phyloP scores from a whole-genome alignment of 176 grass and related monocot species.

The Carex pumila region DNA sequence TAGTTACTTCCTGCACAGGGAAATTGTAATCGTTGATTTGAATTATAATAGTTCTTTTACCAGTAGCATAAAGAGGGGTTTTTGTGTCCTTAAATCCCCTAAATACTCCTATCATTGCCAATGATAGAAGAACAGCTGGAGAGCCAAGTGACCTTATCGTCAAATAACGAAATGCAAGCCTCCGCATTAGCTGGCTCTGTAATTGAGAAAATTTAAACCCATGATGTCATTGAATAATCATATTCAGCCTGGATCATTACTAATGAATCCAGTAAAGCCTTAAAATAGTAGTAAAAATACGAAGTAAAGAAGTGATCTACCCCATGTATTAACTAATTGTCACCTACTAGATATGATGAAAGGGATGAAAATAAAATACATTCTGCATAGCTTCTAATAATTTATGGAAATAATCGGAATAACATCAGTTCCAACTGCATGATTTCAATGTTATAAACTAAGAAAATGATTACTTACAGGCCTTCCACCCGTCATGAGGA shows the following conservation, averaged over 20 bases:
- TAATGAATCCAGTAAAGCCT: not conserved
- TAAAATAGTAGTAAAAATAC: not conserved
- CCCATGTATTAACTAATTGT: not conserved
- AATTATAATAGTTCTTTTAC: conserved; percentile 24
- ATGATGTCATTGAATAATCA: not conserved
- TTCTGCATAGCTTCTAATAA: not conserved
- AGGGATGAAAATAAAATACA: not conserved
- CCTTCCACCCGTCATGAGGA: conserved; percentile 70
- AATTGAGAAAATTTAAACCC: conserved; percentile 8
- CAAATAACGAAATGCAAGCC: conserved; percentile 65
- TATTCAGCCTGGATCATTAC: not conserved
- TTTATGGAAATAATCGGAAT: not conserved
- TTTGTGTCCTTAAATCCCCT: conserved; percentile 89
- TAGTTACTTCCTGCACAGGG: not conserved
- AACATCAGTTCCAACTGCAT: not conserved
- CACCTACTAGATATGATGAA: not conserved
- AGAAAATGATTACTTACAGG: conserved; percentile 34
- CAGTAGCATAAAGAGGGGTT: conserved; percentile 92
- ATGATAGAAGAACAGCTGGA: conserved; percentile 82
- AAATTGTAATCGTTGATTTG: not conserved
- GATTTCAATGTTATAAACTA: not conserved
- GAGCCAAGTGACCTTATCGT: conserved; percentile 81
- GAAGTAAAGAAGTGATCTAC: not conserved
- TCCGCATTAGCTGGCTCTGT: conserved; percentile 71
- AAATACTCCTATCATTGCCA: conserved; percentile 82